phyloP scores from a whole-genome alignment of 139 green algal species.

The Tetratostichococcus sp. region DNA sequence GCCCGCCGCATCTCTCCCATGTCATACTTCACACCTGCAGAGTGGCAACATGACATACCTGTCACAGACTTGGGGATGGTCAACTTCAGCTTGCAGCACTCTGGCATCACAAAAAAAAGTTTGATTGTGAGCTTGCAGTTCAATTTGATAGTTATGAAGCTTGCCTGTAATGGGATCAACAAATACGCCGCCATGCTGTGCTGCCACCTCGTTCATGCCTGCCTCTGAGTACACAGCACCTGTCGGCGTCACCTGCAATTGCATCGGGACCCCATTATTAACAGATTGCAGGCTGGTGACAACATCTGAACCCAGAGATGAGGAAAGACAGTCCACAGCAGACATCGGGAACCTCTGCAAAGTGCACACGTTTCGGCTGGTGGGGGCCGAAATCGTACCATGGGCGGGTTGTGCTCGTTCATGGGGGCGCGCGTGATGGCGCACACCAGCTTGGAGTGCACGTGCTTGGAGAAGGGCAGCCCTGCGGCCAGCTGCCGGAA shows the following conservation, averaged over 20 bases:
- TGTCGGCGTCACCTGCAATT: neutral
- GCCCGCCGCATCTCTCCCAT: slow-evolving; percentile 18
- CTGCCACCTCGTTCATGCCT: slow-evolving; percentile 26
- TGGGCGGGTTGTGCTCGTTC: slow-evolving; percentile 88
- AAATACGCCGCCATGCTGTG: slow-evolving; percentile 8
- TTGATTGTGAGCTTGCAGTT: neutral
- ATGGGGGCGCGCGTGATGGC: slow-evolving; percentile 77
- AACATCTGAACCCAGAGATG: too few relatives aligned
- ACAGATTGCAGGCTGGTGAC: too few relatives aligned
- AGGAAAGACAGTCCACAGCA: too few relatives aligned
- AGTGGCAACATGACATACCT: neutral
- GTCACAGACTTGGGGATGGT: too few relatives aligned
- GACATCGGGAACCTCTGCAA: too few relatives aligned
- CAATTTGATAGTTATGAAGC: neutral
- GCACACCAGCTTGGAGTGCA: slow-evolving; percentile 86
- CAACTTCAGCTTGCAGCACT: too few relatives aligned
- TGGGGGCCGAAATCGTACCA: too few relatives aligned
- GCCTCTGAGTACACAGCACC: slow-evolving; percentile 14
- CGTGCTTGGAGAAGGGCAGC: slow-evolving; percentile 84
- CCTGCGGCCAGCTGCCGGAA: slow-evolving; percentile 69
- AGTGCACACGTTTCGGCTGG: too few relatives aligned
- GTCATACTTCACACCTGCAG: slow-evolving; percentile 27
- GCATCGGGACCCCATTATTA: too few relatives aligned
- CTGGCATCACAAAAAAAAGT: neutral
- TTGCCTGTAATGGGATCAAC: slow-evolving; percentile 4